These are phyloP conservation scores for Teunomyces atbi DNA, from an alignment of 805 yeast genomes.

Conservation along the genomic window DNA sequence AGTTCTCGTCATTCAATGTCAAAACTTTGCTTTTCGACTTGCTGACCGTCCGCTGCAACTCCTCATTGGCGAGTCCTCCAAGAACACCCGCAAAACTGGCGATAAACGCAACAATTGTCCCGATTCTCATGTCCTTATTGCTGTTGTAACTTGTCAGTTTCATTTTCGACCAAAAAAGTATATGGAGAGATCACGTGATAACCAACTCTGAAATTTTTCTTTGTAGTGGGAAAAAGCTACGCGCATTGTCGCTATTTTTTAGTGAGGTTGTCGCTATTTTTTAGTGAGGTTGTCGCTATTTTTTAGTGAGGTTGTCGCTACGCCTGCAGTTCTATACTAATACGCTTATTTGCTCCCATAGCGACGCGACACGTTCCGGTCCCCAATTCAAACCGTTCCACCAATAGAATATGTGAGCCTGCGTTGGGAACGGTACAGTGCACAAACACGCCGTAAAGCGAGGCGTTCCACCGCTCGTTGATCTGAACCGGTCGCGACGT, in stretches of 20 bases:
- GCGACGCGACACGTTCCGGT: constrained; percentile 36
- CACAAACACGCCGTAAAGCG: constrained; percentile 44
- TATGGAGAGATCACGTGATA: too few species aligned
- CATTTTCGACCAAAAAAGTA: neutral
- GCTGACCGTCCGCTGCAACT: constrained; percentile 18
- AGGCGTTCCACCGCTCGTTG: constrained; percentile 40
- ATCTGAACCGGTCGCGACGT: constrained; percentile 29
- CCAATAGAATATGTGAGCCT: constrained; percentile 36
- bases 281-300: too few species aligned
- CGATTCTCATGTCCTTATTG: neutral
- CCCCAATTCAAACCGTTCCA: constrained; percentile 53
- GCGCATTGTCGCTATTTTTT: too few species aligned
- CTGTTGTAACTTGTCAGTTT: neutral
- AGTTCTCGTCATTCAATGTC: constrained; percentile 53
- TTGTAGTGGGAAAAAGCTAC: too few species aligned
- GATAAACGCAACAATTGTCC: constrained; percentile 8
- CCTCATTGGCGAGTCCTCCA: constrained; percentile 24
- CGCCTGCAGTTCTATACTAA: neutral
- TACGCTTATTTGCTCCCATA: constrained; percentile 30
- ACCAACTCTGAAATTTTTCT: too few species aligned
- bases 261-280: too few species aligned
- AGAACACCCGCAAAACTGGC: constrained; percentile 14
- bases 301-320: too few species aligned
- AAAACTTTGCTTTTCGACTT: constrained; percentile 19
- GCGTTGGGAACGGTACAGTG: constrained; percentile 24